phyloP scores from a whole-genome alignment of 345 rosid species.

The Boechera divaricarpa region DNA sequence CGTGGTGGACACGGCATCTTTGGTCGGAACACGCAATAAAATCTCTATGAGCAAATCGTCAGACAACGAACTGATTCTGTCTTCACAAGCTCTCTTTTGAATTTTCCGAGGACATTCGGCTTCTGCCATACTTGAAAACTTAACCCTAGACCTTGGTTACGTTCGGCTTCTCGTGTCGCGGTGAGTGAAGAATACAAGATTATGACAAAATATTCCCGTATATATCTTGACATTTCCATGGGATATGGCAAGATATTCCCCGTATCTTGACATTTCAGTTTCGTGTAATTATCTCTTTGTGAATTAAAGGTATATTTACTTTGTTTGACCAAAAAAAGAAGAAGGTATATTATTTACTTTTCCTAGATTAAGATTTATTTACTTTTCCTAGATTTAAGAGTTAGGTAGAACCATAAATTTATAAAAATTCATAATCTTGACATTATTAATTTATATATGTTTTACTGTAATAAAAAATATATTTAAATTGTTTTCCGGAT shows the following conservation, averaged over 20 bases:
- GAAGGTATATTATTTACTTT: no score
- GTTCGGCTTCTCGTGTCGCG: background rate
- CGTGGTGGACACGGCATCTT: background rate
- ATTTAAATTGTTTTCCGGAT: no score
- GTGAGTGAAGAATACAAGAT: background rate
- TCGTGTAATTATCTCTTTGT: no score
- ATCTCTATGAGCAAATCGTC: constrained; percentile 1
- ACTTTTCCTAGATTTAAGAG: background rate
- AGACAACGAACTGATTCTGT: background rate
- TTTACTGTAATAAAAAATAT: no score
- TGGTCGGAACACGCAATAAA: background rate
- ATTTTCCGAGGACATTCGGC: background rate
- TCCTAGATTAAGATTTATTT: background rate
- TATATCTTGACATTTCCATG: no score
- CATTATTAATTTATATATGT: no score
- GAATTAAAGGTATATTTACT: background rate
- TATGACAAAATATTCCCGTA: background rate
- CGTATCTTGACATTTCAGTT: background rate
- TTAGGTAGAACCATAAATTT: background rate
- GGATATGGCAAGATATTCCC: background rate
- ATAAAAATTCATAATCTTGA: no score
- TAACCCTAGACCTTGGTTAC: background rate
- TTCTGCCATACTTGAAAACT: background rate
- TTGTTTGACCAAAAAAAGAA: background rate
- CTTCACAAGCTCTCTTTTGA: constrained; percentile 3